Conservation (phyloP, 2,329 filamentous ascomycete species). For the Dactylellina sp. region DNA sequence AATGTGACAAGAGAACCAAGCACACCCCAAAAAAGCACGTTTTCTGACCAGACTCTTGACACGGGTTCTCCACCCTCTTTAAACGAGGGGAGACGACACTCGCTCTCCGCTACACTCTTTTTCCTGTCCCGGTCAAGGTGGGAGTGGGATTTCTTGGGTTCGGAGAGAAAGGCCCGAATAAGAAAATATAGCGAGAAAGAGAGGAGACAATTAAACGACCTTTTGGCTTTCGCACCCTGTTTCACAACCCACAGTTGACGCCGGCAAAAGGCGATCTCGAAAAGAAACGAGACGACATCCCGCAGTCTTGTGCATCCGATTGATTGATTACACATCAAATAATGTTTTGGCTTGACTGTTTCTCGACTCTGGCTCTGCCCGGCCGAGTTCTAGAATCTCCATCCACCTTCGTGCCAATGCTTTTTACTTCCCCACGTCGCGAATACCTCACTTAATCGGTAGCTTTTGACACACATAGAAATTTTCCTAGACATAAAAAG, state of each 20-base stretch:
- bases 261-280: slow-evolving; percentile 20
- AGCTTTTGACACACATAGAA: neutral
- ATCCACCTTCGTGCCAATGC: neutral
- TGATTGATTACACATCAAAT: slow-evolving; percentile 11
- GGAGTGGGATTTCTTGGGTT: slow-evolving; percentile 29
- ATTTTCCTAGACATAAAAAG: slow-evolving; percentile 4
- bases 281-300: slow-evolving; percentile 13
- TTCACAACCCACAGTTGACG: slow-evolving; percentile 31
- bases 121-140: slow-evolving; percentile 36
- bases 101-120: slow-evolving; percentile 9
- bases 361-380: neutral
- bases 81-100: slow-evolving; percentile 27
- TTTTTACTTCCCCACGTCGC: neutral
- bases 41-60: slow-evolving; percentile 26
- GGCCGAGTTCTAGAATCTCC: neutral
- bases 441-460: neutral
- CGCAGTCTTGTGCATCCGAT: neutral
- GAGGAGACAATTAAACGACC: slow-evolving; percentile 48
- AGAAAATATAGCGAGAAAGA: slow-evolving; percentile 55
- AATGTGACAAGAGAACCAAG: slow-evolving; percentile 7
- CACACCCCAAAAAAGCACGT: slow-evolving; percentile 14
- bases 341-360: neutral
- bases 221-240: slow-evolving; percentile 15
- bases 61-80: slow-evolving; percentile 38
- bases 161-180: slow-evolving; percentile 56